Conservation (phyloP, 306 rosid species). For the Glycine soja region DNA sequence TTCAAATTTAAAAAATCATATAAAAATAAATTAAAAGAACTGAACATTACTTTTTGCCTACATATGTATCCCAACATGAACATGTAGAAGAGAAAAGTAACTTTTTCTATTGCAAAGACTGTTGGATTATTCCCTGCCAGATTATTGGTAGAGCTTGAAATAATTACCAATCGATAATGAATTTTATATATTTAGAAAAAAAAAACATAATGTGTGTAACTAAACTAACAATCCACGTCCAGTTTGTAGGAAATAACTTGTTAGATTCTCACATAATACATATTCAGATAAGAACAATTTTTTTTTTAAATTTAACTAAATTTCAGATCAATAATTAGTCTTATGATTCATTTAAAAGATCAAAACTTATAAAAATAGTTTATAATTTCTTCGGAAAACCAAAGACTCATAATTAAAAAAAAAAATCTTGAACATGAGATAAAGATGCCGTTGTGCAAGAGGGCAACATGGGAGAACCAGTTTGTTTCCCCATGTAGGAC, state of each 20-base stretch:
- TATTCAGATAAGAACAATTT: too few relatives aligned
- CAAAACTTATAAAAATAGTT: too few relatives aligned
- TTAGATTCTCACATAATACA: too few relatives aligned
- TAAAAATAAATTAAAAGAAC: too few relatives aligned
- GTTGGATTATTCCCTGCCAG: slow-evolving; percentile 55
- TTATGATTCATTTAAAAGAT: too few relatives aligned
- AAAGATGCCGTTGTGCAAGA: slow-evolving; percentile 49
- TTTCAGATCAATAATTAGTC: too few relatives aligned
- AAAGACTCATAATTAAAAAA: too few relatives aligned
- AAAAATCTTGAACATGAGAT: not conserved
- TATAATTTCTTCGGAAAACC: too few relatives aligned
- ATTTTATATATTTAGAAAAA: not conserved
- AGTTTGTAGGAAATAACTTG: too few relatives aligned
- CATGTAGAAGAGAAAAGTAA: slow-evolving; percentile 40
- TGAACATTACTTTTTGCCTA: not conserved
- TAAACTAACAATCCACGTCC: too few relatives aligned
- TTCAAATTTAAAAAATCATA: too few relatives aligned
- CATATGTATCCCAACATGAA: not conserved
- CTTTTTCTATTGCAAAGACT: slow-evolving; percentile 47
- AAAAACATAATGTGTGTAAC: not conserved
- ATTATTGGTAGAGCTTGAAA: slow-evolving; percentile 42
- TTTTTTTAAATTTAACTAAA: too few relatives aligned
- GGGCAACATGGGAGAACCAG: slow-evolving; percentile 56
- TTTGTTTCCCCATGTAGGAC: slow-evolving; percentile 47
- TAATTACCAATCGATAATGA: slow-evolving; percentile 40